These are phyloP conservation scores for Crucibulum parvulum DNA, from an alignment of 1,284 basidiomycete genomes.

Conservation along the genomic window DNA sequence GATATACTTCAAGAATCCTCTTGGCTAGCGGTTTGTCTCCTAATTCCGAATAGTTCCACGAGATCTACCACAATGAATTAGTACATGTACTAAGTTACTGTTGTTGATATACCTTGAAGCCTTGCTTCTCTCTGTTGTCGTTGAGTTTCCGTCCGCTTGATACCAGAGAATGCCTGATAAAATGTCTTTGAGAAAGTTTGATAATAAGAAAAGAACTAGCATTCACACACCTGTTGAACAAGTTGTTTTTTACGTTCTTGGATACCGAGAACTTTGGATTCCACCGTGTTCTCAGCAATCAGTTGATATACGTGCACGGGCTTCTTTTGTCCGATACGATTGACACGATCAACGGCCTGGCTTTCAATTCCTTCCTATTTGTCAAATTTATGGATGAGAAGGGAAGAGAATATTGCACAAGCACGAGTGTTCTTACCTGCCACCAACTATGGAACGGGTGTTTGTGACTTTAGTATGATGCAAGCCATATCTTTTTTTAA, in stretches of 20 bases:
- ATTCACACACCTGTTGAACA: constrained; percentile 63
- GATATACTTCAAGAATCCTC: neutral
- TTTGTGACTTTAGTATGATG: constrained; percentile 5
- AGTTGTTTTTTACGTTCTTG: constrained; percentile 81
- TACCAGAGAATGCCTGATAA: constrained; percentile 78
- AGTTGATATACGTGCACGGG: constrained; percentile 87
- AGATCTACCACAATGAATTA: constrained; percentile 15
- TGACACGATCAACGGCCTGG: constrained; percentile 83
- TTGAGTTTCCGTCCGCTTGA: constrained; percentile 71
- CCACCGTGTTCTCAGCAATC: constrained; percentile 88
- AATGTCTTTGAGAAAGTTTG: neutral
- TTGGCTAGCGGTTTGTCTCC: constrained; percentile 24
- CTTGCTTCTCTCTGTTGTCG: constrained; percentile 78
- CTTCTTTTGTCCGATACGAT: constrained; percentile 82
- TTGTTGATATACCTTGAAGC: constrained; percentile 61
- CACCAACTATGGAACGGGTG: constrained; percentile 59
- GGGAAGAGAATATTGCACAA: neutral
- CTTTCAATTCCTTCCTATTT: constrained; percentile 83
- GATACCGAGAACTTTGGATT: constrained; percentile 85
- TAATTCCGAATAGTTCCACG: constrained; percentile 63
- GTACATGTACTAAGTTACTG: neutral
- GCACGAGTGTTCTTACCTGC: constrained; percentile 51
- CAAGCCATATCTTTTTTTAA: neutral
- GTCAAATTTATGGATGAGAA: constrained; percentile 9
- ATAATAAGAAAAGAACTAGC: neutral